Evolutionary conservation across 2,329 filamentous ascomycete species (phyloP).

Genomic region (Lachnellula subtilissima): DNA sequence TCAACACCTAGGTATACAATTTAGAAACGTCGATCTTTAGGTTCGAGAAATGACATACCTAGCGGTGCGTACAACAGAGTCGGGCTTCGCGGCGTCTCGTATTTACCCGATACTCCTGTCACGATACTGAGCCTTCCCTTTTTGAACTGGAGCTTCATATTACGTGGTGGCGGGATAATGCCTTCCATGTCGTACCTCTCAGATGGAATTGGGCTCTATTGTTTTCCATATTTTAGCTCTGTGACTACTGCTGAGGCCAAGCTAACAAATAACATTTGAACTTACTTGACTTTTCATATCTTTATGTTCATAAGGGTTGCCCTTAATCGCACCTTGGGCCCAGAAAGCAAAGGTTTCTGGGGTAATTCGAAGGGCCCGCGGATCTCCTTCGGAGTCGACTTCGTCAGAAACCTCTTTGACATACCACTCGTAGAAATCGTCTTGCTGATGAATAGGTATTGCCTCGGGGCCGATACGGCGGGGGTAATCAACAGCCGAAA

Average conservation of each 20-base stretch:
- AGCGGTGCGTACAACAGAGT: slow-evolving; percentile 10
- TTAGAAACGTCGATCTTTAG: neutral
- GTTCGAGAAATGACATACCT: neutral
- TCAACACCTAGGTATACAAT: slow-evolving; percentile 14
- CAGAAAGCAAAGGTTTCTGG: slow-evolving; percentile 40
- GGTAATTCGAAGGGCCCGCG: slow-evolving; percentile 35
- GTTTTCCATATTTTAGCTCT: neutral
- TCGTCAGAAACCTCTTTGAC: slow-evolving; percentile 35
- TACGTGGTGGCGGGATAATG: neutral
- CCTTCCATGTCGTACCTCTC: neutral
- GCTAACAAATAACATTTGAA: neutral
- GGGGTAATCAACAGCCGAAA: slow-evolving; percentile 7
- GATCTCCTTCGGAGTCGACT: slow-evolving; percentile 39
- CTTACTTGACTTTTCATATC: slow-evolving; percentile 18
- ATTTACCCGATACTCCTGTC: slow-evolving; percentile 14
- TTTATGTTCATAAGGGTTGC: slow-evolving; percentile 21
- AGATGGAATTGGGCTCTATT: slow-evolving; percentile 5
- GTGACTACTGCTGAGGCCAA: too few relatives aligned
- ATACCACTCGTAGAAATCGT: slow-evolving; percentile 20
- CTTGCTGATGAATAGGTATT: slow-evolving; percentile 16
- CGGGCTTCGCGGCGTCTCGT: slow-evolving; percentile 15
- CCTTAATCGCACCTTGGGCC: slow-evolving; percentile 31
- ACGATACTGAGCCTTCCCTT: slow-evolving; percentile 18
- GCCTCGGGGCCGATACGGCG: slow-evolving; percentile 7
- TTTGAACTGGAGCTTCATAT: slow-evolving; percentile 22